Conservation (phyloP, 2,329 filamentous ascomycete species). For the Penicillium sp. region DNA sequence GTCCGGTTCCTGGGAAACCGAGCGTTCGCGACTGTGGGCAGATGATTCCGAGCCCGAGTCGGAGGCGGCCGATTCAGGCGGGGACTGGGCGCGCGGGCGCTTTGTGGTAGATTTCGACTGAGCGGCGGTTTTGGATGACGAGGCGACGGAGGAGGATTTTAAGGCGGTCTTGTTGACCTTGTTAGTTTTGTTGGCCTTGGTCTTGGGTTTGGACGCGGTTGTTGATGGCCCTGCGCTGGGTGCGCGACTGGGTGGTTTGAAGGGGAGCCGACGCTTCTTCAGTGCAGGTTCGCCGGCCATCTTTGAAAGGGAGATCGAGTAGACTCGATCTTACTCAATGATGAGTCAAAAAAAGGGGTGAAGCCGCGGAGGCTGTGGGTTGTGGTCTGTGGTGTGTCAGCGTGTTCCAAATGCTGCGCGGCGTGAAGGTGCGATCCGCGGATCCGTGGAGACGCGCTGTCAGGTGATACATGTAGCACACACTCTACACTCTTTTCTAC, state of each 20-base stretch:
- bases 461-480: too few relatives aligned
- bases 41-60: conserved; percentile 24
- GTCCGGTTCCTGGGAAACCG: conserved; percentile 46
- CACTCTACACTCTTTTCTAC: too few relatives aligned
- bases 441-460: conserved; percentile 24
- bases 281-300: conserved; percentile 37
- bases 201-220: conserved; percentile 25
- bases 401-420: too few relatives aligned
- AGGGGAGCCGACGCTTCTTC: conserved; percentile 47
- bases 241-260: conserved; percentile 49
- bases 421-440: conserved; percentile 23
- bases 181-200: conserved; percentile 26
- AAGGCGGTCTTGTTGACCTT: conserved; percentile 13
- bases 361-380: too few relatives aligned
- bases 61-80: conserved; percentile 19
- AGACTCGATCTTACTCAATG: neutral
- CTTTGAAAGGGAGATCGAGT: neutral
- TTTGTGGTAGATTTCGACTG: conserved; percentile 18
- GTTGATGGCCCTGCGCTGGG: conserved; percentile 29
- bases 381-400: too few relatives aligned
- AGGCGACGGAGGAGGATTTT: conserved; percentile 16
- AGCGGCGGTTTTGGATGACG: conserved; percentile 11
- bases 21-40: conserved; percentile 22
- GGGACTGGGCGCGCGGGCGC: conserved; percentile 19
- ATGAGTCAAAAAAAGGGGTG: too few relatives aligned